phyloP scores from a whole-genome alignment of 768 basidiomycete species.

The Pholiota microspora region DNA sequence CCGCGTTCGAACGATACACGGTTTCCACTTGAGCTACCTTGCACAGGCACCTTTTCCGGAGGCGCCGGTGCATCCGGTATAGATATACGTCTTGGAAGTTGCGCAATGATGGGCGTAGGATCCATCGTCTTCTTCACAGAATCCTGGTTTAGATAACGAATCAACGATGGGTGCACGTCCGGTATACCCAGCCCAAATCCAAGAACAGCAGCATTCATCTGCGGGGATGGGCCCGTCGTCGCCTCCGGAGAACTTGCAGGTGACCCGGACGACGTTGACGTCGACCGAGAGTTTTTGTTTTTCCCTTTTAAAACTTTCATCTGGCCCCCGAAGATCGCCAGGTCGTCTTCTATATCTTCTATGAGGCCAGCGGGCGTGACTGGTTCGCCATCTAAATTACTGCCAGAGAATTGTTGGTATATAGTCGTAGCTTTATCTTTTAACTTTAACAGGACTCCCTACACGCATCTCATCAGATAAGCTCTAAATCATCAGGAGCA shows the following conservation, averaged over 20 bases:
- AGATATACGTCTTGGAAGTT: not conserved
- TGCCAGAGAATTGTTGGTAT: slow-evolving; percentile 8
- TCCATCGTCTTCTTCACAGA: slow-evolving; percentile 19
- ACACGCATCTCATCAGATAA: not conserved
- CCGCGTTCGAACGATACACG: too few relatives aligned
- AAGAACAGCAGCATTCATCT: slow-evolving; percentile 5
- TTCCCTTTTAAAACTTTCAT: slow-evolving; percentile 39
- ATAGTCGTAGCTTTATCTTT: slow-evolving; percentile 40
- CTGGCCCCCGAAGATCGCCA: slow-evolving; percentile 56
- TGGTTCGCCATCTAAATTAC: slow-evolving; percentile 2
- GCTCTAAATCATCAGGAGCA: not conserved
- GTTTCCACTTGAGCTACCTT: not conserved
- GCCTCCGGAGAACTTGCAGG: slow-evolving; percentile 1
- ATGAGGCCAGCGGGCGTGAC: slow-evolving; percentile 14
- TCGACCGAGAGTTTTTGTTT: slow-evolving; percentile 10
- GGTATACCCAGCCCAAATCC: slow-evolving; percentile 17
- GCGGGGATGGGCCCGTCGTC: slow-evolving; percentile 1
- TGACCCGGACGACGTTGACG: slow-evolving; percentile 11
- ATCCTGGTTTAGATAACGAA: slow-evolving; percentile 31
- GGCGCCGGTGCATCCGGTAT: not conserved
- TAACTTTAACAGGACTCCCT: slow-evolving; percentile 44
- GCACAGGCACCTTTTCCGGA: not conserved
- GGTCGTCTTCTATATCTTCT: slow-evolving; percentile 41
- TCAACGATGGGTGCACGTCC: slow-evolving; percentile 29
- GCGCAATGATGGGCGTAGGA: not conserved